A percentile compares a stretch with the other conserved stretches of the same genome.
Evolutionary conservation across 2,329 filamentous ascomycete genomes (phyloP).

Genomic region (Cercospora canescens): DNA sequence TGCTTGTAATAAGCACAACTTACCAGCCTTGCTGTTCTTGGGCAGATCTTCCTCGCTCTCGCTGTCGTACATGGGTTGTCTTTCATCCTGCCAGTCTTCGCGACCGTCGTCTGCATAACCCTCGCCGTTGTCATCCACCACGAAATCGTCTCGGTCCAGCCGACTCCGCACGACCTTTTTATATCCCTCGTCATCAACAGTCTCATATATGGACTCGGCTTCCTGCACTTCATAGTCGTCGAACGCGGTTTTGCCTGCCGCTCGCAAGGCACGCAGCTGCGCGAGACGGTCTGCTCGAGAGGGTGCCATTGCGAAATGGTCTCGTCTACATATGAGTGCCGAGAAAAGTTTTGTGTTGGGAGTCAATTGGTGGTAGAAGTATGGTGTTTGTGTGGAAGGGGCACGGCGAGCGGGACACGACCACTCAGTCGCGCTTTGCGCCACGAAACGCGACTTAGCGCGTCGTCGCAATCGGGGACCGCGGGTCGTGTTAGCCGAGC

Average conservation of each 20-base stretch:
- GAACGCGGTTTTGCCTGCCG: conserved; percentile 87
- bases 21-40: conserved; percentile 59
- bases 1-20: conserved; percentile 25
- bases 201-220: conserved; percentile 84
- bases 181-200: conserved; percentile 95
- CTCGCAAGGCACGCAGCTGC: conserved; percentile 79
- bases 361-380: background rate
- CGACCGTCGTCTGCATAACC: conserved; percentile 96
- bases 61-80: conserved; percentile 64
- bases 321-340: background rate
- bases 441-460: conserved; percentile 11
- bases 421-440: conserved; percentile 11
- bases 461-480: background rate
- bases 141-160: conserved; percentile 93
- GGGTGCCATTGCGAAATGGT: conserved; percentile 29
- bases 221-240: conserved; percentile 85
- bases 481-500: background rate
- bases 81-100: conserved; percentile 84
- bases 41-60: conserved; percentile 73
- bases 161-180: conserved; percentile 91
- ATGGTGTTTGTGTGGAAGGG: background rate
- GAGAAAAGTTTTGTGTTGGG: background rate
- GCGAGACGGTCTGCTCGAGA: conserved; percentile 51
- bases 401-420: conserved; percentile 10
- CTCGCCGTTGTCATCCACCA: conserved; percentile 96